Conservation (phyloP, 2,329 filamentous ascomycete species). For the Colletotrichum sp. region DNA sequence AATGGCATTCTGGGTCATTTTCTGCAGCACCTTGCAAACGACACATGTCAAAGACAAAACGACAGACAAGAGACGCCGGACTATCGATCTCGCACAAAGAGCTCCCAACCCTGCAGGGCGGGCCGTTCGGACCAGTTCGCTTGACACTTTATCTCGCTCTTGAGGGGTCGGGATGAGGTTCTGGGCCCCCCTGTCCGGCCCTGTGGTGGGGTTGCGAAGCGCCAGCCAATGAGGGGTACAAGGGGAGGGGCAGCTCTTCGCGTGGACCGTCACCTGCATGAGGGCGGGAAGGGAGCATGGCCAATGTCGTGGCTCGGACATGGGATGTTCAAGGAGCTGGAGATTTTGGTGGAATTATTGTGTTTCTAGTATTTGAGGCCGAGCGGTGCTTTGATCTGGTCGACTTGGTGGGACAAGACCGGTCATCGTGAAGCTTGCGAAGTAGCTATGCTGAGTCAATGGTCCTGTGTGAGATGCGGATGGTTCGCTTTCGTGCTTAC, state of each 20-base stretch:
- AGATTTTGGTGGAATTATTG: background rate
- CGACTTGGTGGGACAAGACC: background rate
- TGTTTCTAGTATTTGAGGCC: background rate
- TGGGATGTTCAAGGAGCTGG: background rate
- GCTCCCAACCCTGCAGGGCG: conserved; percentile 13
- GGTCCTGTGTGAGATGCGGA: background rate
- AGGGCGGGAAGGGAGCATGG: background rate
- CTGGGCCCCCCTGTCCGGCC: background rate
- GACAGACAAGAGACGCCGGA: background rate
- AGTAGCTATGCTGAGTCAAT: background rate
- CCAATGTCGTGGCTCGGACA: conserved; percentile 10
- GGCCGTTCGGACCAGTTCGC: conserved; percentile 9
- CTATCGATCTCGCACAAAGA: background rate
- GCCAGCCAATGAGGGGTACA: conserved; percentile 15
- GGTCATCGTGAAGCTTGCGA: background rate
- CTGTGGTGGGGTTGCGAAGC: conserved; percentile 12
- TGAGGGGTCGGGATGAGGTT: background rate
- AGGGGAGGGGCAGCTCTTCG: background rate
- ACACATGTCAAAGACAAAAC: background rate
- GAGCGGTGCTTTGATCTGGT: background rate
- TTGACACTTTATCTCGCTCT: background rate
- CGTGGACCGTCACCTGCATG: conserved; percentile 16
- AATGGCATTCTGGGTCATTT: background rate
- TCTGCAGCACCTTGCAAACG: background rate
- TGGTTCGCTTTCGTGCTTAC: background rate